These are phyloP conservation scores for Microcera coccophila DNA, from an alignment of 2,329 filamentous ascomycete species.

Conservation along the genomic window DNA sequence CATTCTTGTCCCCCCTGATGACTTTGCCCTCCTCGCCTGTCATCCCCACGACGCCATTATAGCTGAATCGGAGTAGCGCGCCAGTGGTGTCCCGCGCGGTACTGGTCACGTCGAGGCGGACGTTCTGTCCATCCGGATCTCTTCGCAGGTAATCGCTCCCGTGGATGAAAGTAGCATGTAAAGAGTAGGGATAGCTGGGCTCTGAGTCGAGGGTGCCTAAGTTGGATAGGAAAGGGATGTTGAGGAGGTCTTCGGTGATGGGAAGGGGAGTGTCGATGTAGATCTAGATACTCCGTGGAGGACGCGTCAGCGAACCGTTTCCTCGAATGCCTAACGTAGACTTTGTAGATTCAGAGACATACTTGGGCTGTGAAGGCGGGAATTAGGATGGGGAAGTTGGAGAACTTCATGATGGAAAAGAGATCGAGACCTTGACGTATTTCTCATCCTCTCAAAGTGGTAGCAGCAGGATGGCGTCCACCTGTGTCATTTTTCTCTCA, in stretches of 20 bases:
- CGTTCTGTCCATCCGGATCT: conserved; percentile 35
- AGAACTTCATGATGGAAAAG: conserved; percentile 27
- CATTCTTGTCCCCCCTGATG: conserved; percentile 32
- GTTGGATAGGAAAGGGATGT: conserved; percentile 31
- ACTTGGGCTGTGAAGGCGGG: conserved; percentile 38
- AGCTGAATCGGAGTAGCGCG: conserved; percentile 35
- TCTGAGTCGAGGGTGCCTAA: conserved; percentile 35
- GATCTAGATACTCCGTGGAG: conserved; percentile 22
- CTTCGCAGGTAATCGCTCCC: conserved; percentile 39
- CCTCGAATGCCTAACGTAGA: neutral
- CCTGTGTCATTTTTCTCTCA: neutral
- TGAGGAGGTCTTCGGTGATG: conserved; percentile 31
- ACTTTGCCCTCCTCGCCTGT: conserved; percentile 31
- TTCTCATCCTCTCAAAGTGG: neutral
- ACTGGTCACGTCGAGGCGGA: conserved; percentile 37
- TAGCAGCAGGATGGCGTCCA: neutral
- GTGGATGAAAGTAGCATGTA: conserved; percentile 37
- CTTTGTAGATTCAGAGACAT: conserved; percentile 15
- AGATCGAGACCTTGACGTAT: neutral
- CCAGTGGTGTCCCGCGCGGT: conserved; percentile 31
- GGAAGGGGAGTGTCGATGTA: conserved; percentile 32
- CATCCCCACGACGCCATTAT: conserved; percentile 37
- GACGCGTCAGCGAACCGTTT: neutral
- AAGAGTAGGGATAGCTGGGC: conserved; percentile 31
- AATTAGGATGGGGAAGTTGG: conserved; percentile 35